phyloP scores from a whole-genome alignment of 306 rosid species.

The Cucurbita maxima region DNA sequence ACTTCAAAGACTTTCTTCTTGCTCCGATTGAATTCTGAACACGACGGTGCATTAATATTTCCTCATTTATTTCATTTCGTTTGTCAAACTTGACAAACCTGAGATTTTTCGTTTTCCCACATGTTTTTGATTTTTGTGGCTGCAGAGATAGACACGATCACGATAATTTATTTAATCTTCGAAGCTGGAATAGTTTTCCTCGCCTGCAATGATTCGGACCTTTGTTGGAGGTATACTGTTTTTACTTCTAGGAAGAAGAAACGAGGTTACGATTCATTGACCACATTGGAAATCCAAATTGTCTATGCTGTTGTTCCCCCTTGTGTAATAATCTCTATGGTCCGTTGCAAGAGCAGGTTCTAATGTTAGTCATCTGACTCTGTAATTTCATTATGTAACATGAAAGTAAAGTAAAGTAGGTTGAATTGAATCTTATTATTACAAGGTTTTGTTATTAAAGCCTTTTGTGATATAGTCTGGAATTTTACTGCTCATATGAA shows the following conservation, averaged over 20 bases:
- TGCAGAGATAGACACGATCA: constrained; percentile 45
- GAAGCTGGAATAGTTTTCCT: constrained; percentile 8
- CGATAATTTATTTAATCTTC: background rate
- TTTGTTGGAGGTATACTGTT: constrained; percentile 29
- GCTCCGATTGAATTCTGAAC: background rate
- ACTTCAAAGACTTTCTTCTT: background rate
- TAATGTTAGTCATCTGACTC: background rate
- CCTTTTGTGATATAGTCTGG: constrained; percentile 4
- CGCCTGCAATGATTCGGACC: constrained; percentile 15
- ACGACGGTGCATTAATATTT: background rate
- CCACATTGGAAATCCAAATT: background rate
- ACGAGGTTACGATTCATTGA: background rate
- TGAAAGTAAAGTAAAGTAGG: background rate
- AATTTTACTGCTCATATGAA: constrained; percentile 3
- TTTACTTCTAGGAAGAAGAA: constrained; percentile 39
- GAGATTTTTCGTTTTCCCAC: background rate
- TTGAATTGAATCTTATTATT: background rate
- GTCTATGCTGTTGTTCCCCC: background rate
- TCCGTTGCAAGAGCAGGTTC: background rate
- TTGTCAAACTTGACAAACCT: background rate
- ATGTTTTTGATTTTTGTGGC: background rate
- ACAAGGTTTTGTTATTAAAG: background rate
- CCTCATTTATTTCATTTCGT: background rate
- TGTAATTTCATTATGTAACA: constrained; percentile 1
- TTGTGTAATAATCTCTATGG: background rate